Base-by-base conservation (phyloP, 306 rosid genomes). In the Prunus davidiana region DNA sequence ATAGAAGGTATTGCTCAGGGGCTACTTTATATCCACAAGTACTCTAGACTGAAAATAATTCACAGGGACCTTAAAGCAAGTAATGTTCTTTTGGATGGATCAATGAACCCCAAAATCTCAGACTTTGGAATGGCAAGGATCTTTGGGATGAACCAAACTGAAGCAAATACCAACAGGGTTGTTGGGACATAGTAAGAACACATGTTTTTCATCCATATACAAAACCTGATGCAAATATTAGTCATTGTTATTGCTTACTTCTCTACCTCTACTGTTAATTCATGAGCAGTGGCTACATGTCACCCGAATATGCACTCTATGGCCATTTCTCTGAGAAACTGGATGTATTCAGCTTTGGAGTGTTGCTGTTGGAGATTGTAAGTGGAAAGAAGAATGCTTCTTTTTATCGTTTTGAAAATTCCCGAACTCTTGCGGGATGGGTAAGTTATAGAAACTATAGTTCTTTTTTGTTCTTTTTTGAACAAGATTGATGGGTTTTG, bases 51-150 rank as follows among this genome's bases (percentile, higher is more conserved):
- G 43, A 38, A 38, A 38, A 38, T 38, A 9, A 38, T 38, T 38
- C 43, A 38, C 2, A 38, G 43, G 45, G 69, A 82, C 34, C 11
- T 82, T 49, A 78, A 78, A 74, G 52, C 80, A 43, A 82, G 82
- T 49, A 82, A 82, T 19, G 16, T 74, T 78, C 30, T 77, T 0
- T 28, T 77, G 55, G 79, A 77, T 22, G 72, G 25, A 13, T 55
- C 18, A 38, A 73, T 82, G 75, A 77, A 62, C 11, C 73, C 82
- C 4, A 82, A 82, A 30, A 68, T 82, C 14, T 73, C 82, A 0
- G 77, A 82, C 57, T 82, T 82, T 9, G 74, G 86, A 15, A 20
- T 82, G 63, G 80, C 80, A 30, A 74, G 67, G 45, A 82, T 82
- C 12, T 56, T 82, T 51, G 77, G 14, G 27, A 46, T 49, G 3